Percentiles rank a stretch among this genome's conserved stretches.
Conservation (phyloP, 768 basidiomycete species). For the Gautieria morchelliformis region DNA sequence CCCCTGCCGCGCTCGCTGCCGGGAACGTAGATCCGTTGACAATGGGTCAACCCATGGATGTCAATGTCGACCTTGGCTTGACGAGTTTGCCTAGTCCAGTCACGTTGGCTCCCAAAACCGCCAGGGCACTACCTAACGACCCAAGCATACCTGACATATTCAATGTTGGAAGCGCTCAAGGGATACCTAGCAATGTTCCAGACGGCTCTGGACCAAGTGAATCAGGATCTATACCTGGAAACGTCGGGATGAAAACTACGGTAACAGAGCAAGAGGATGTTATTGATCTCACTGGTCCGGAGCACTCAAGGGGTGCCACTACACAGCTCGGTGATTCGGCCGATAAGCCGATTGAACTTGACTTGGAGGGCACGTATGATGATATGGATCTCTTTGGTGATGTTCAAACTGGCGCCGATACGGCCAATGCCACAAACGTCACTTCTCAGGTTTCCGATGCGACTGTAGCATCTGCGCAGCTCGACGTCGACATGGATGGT, state of each 20-base stretch:
- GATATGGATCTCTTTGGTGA: constrained; percentile 47
- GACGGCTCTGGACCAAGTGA: not conserved
- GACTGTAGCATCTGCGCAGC: constrained; percentile 9
- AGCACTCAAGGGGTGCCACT: not conserved
- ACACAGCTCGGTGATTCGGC: constrained; percentile 45
- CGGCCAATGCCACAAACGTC: constrained; percentile 3
- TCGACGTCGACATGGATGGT: constrained; percentile 29
- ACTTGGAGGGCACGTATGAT: constrained; percentile 66
- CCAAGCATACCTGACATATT: constrained; percentile 6
- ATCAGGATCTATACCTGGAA: not conserved
- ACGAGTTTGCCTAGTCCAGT: constrained; percentile 64
- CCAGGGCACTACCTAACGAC: constrained; percentile 38
- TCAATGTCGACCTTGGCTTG: constrained; percentile 26
- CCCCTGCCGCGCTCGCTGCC: constrained; percentile 49
- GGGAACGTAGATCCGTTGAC: constrained; percentile 4
- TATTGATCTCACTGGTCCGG: constrained; percentile 8
- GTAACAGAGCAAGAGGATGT: not conserved
- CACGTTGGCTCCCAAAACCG: constrained; percentile 72
- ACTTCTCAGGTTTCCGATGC: constrained; percentile 27
- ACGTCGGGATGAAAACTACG: not conserved
- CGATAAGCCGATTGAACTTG: constrained; percentile 76
- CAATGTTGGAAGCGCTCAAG: not conserved
- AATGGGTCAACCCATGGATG: not conserved
- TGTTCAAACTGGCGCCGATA: not conserved
- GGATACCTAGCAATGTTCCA: not conserved